Conservation (phyloP, 1,284 basidiomycete genomes). For the Tylopilus orsonianus region DNA sequence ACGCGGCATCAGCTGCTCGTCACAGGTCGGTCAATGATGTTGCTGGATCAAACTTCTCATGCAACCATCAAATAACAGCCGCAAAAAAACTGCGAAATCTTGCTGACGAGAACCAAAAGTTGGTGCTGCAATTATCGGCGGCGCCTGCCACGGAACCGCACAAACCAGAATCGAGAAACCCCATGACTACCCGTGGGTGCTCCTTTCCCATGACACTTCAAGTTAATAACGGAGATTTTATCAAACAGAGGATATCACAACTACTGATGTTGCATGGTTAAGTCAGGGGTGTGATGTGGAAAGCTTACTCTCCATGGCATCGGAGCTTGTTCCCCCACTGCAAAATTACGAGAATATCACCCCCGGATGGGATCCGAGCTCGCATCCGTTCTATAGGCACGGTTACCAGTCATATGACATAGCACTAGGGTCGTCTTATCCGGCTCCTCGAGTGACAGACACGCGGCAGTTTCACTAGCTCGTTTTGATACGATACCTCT, state of each 20-base stretch:
- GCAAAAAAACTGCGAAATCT: slow-evolving; percentile 27
- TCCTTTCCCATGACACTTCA: neutral
- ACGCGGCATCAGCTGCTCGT: slow-evolving; percentile 32
- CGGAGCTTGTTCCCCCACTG: slow-evolving; percentile 3
- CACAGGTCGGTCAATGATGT: slow-evolving; percentile 20
- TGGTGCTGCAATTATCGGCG: slow-evolving; percentile 18
- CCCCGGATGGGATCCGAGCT: slow-evolving; percentile 11
- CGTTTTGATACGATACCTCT: too few relatives aligned
- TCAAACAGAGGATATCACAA: slow-evolving; percentile 11
- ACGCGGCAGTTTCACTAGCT: slow-evolving; percentile 11
- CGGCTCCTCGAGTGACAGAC: neutral
- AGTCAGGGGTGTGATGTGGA: slow-evolving; percentile 5
- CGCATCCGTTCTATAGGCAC: slow-evolving; percentile 1
- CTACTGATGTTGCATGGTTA: slow-evolving; percentile 7
- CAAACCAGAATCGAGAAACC: neutral
- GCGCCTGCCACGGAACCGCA: neutral
- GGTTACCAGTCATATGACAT: slow-evolving; percentile 9
- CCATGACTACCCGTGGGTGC: slow-evolving; percentile 14
- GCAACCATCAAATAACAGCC: slow-evolving; percentile 16
- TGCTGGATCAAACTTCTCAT: neutral
- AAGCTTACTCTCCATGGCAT: slow-evolving; percentile 2
- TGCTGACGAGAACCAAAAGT: slow-evolving; percentile 26
- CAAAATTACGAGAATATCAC: slow-evolving; percentile 4
- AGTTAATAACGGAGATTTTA: neutral
- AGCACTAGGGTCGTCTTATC: slow-evolving; percentile 4